Conservation (phyloP, 208 protist genomes). For the Leishmania guyanensis region DNA sequence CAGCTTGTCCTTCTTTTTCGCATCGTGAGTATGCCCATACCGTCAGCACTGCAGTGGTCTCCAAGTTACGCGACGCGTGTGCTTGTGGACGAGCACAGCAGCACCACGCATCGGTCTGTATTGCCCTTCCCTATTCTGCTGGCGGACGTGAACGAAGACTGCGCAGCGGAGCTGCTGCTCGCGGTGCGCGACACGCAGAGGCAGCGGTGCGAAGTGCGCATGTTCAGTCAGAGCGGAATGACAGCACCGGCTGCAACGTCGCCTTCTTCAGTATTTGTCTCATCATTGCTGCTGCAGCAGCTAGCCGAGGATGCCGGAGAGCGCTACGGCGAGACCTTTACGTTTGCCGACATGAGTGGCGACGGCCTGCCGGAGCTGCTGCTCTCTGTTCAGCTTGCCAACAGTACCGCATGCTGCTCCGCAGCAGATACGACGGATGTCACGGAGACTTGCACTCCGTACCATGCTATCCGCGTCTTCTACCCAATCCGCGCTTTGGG, state of each 20-base stretch:
- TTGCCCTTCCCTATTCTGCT: conserved; percentile 38
- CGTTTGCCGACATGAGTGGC: conserved; percentile 48
- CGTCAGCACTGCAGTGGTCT: background rate
- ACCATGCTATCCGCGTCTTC: conserved; percentile 27
- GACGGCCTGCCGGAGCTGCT: conserved; percentile 61
- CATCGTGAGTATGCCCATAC: background rate
- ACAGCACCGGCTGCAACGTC: background rate
- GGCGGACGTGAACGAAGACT: conserved; percentile 72
- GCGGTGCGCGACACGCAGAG: conserved; percentile 28
- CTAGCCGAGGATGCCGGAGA: conserved; percentile 8
- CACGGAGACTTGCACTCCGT: conserved; percentile 16
- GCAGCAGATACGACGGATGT: conserved; percentile 5
- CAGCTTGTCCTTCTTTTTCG: conserved; percentile 30
- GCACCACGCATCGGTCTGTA: background rate
- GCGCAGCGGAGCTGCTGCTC: conserved; percentile 60
- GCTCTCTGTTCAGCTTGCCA: conserved; percentile 39
- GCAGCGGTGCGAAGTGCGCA: background rate
- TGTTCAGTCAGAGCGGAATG: conserved; percentile 9
- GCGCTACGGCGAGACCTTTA: conserved; percentile 39
- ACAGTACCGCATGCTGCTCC: conserved; percentile 7
- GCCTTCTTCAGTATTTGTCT: background rate
- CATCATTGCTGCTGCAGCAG: conserved; percentile 7
- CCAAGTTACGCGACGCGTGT: conserved; percentile 21
- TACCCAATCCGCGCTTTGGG: conserved; percentile 15
- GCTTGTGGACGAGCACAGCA: conserved; percentile 16